Conservation (phyloP, 805 yeast genomes). For the Pichia heedii region DNA sequence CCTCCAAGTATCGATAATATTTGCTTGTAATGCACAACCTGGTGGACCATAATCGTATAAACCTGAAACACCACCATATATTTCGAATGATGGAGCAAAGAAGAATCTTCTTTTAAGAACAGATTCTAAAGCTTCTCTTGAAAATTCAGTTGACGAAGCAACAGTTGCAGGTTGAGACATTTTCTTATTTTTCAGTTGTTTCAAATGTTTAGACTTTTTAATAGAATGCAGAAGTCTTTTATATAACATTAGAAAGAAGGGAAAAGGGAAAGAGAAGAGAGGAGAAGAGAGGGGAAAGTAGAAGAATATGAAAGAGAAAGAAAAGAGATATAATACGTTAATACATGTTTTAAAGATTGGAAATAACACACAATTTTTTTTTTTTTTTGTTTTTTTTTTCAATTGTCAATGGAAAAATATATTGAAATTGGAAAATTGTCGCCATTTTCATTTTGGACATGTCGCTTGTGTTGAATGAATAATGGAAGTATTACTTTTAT, state of each 20-base stretch:
- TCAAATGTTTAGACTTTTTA: not conserved
- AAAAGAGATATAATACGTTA: not conserved
- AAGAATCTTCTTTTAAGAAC: slow-evolving; percentile 92
- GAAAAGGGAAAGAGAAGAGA: not conserved
- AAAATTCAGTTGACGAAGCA: slow-evolving; percentile 33
- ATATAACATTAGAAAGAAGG: not conserved
- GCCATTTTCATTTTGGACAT: too few species aligned
- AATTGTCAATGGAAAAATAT: too few species aligned
- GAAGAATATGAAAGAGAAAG: not conserved
- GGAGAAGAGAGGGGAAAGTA: too few species aligned
- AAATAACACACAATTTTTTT: too few species aligned
- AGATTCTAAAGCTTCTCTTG: slow-evolving; percentile 83
- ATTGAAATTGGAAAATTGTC: too few species aligned
- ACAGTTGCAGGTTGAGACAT: not conserved
- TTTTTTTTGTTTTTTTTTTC: too few species aligned
- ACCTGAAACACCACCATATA: slow-evolving; percentile 98
- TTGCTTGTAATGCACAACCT: slow-evolving; percentile 97
- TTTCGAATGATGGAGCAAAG: slow-evolving; percentile 94
- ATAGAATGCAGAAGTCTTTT: not conserved
- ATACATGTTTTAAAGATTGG: too few species aligned
- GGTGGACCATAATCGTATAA: slow-evolving; percentile 99
- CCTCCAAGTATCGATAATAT: slow-evolving; percentile 91
- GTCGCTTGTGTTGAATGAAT: too few species aligned
- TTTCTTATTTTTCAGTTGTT: not conserved
- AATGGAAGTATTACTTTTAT: too few species aligned